A percentile compares a stretch with the other conserved stretches of the same genome.
phyloP scores from a whole-genome alignment of 2,329 filamentous ascomycete genomes.

The Dactylonectria macrodidyma region DNA sequence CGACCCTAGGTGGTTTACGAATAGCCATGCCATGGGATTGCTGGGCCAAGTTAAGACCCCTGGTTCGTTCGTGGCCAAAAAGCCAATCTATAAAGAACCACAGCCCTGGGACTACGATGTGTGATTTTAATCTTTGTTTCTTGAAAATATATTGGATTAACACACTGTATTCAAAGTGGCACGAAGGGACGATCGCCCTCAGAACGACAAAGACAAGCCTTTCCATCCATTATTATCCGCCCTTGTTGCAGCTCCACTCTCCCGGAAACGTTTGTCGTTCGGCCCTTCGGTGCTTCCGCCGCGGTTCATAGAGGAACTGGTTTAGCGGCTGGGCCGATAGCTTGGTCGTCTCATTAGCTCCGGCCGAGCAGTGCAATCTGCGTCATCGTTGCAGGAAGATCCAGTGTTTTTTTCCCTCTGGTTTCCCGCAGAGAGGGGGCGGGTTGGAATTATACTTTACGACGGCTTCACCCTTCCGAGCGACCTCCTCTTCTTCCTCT shows the following conservation, averaged over 20 bases:
- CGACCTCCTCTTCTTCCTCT: not conserved
- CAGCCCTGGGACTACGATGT: too few species aligned
- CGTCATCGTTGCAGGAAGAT: conserved; percentile 42
- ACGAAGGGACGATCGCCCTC: not conserved
- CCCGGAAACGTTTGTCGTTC: conserved; percentile 20
- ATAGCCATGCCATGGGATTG: too few species aligned
- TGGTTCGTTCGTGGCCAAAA: too few species aligned
- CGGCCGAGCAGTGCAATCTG: conserved; percentile 27
- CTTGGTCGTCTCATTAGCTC: conserved; percentile 14
- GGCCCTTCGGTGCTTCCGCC: conserved; percentile 26
- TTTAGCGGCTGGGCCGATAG: conserved; percentile 7
- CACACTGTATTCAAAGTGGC: too few species aligned
- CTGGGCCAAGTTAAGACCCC: too few species aligned
- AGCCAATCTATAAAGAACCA: too few species aligned
- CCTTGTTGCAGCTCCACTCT: not conserved
- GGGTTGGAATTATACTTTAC: conserved; percentile 18
- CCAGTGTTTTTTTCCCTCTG: not conserved
- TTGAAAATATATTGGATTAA: too few species aligned
- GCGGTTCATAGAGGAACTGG: not conserved
- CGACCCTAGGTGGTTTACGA: too few species aligned
- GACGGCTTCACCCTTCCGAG: conserved; percentile 22
- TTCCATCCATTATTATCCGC: not conserved
- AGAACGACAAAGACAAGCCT: not conserved
- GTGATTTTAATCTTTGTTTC: not conserved
- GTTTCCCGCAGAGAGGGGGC: not conserved